Base-by-base conservation (phyloP, 805 yeast species). In the Candida schatavii region DNA sequence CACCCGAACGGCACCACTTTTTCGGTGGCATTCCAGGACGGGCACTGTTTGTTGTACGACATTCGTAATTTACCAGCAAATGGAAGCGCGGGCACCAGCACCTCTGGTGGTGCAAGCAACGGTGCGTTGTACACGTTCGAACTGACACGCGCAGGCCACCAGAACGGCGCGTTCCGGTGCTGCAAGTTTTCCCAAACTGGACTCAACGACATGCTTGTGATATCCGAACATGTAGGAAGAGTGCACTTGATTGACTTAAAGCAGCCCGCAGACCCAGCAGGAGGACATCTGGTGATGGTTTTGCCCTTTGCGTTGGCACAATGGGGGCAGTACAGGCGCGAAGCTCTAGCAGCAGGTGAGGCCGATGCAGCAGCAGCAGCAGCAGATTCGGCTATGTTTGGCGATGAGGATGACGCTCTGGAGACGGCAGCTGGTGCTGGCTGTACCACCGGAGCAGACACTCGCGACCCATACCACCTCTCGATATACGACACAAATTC, bases 1-100 rank as follows among this genome's bases (percentile, higher is more conserved):
- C 82, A 83, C 45, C 76, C 83, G n/a, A 81, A 87, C 35, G 95
- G 91, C 17, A 51, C 72, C 40, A 73, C 80, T 47, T 85, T 90
- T 57, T 81, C 93, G 1, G 80, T 86, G 0, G 82, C 89, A 19
- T 88, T 88, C 59, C 96, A 90, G 62, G 89, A 86, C 56, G 98
- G 98, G 5, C 66, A 78, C 17, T 81, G 91, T 45, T 69, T 81
- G 47, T 64, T 90, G 6, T 90, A 82, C 57, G 98, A 90, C 60
- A 58, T 85, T 5, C 68, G 98, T 48, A 82, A 81, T 46, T 57
- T 80, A 40, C 29, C 42, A 1, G 42, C 42, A 34, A 6, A 6
- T 25, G 28, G 28, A 18, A 18, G 32, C 5, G 32, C 32, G 6
- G 32, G 32, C n/a, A 13, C 28, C 13, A n/a, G n/a, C n/a, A 23